These are phyloP conservation scores for Rhizopogon vulgaris DNA, from an alignment of 768 basidiomycete genomes.

Conservation along the genomic window DNA sequence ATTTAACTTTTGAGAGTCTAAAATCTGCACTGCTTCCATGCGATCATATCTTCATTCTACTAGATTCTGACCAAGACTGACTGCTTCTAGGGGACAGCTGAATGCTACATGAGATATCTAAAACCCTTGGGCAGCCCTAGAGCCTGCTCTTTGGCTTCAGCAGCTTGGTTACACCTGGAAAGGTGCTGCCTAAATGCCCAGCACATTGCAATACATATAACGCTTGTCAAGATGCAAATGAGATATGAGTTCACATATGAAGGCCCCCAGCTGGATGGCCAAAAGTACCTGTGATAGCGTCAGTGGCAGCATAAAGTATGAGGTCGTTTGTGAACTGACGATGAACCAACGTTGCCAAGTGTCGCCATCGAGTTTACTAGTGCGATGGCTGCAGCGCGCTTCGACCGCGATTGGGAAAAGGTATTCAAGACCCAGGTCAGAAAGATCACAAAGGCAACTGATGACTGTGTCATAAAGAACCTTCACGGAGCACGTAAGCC, in stretches of 20 bases:
- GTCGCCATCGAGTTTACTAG: slow-evolving; percentile 74
- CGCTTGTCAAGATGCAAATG: slow-evolving; percentile 62
- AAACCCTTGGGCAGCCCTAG: slow-evolving; percentile 30
- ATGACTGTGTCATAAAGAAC: slow-evolving; percentile 70
- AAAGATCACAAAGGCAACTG: slow-evolving; percentile 64
- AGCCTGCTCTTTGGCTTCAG: slow-evolving; percentile 32
- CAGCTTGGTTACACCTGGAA: slow-evolving; percentile 30
- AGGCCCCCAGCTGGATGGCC: slow-evolving; percentile 65
- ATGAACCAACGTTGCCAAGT: slow-evolving; percentile 75
- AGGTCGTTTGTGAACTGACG: slow-evolving; percentile 39
- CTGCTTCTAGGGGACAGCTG: too few species aligned
- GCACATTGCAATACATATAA: slow-evolving; percentile 42
- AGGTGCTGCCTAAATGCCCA: slow-evolving; percentile 41
- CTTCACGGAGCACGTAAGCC: slow-evolving; percentile 26
- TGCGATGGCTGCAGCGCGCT: slow-evolving; percentile 81
- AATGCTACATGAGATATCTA: slow-evolving; percentile 39
- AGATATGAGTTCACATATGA: slow-evolving; percentile 63
- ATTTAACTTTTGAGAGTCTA: too few species aligned
- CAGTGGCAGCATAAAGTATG: background rate
- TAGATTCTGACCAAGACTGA: too few species aligned
- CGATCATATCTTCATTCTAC: too few species aligned
- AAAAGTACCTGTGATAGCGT: slow-evolving; percentile 42
- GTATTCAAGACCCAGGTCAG: slow-evolving; percentile 45
- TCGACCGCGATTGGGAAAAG: slow-evolving; percentile 73
- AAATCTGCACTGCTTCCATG: background rate